These are phyloP conservation scores for Sporothrix pallida DNA, from an alignment of 2,329 filamentous ascomycete genomes.

Conservation along the genomic window DNA sequence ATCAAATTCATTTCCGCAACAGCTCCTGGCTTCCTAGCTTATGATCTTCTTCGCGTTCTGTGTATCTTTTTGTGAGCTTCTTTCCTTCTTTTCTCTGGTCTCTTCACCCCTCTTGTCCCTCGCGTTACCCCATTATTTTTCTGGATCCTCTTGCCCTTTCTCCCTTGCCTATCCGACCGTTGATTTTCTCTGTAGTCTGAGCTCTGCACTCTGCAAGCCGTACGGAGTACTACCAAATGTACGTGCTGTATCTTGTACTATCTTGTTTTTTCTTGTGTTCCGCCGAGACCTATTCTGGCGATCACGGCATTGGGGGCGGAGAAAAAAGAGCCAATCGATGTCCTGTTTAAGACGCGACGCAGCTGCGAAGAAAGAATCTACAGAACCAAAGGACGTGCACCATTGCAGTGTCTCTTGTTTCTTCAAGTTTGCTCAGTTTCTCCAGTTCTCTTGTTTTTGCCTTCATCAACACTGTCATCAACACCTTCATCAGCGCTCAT, in stretches of 20 bases:
- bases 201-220: too few relatives aligned
- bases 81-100: not conserved
- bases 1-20: slow-evolving; percentile 14
- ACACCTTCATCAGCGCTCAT: not conserved
- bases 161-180: slow-evolving; percentile 29
- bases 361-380: not conserved
- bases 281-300: slow-evolving; percentile 28
- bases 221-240: not conserved
- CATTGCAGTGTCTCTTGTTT: too few relatives aligned
- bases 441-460: too few relatives aligned
- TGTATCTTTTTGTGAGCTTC: not conserved
- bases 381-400: not conserved
- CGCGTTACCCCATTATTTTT: slow-evolving; percentile 21
- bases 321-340: slow-evolving; percentile 2
- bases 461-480: slow-evolving; percentile 1
- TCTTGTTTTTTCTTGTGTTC: slow-evolving; percentile 20
- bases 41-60: not conserved
- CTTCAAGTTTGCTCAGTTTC: too few relatives aligned
- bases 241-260: not conserved
- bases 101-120: not conserved
- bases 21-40: slow-evolving; percentile 16
- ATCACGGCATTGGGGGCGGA: not conserved
- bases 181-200: not conserved
- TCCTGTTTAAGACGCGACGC: not conserved
- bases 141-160: not conserved